Evolutionary conservation across 2,329 filamentous ascomycete genomes (phyloP), one percentile per base, ranked within the genome.

Genomic region (Alternaria gaisen): DNA sequence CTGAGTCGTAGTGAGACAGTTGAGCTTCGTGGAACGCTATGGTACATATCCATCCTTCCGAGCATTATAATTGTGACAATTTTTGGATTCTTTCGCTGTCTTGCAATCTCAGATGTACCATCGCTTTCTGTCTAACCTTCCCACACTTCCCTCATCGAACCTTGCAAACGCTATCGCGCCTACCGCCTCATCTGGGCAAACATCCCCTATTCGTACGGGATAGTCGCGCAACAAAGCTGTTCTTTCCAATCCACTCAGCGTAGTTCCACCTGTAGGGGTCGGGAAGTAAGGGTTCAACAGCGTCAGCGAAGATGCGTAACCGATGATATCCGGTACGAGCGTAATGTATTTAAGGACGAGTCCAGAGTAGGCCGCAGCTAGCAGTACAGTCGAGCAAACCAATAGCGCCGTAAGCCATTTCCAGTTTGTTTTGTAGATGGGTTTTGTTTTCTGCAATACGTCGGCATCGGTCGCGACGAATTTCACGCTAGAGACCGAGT

Each of bases 261-360:
- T 60, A 12, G 52, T 51, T 30, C 57, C 57, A n/a, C 57, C 52
- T 3, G 57, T 60, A 8, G 57, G 57, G 5, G 38, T 56, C 5
- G 44, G 57, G 8, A 56, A 16, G 16, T 60, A 60, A 10, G 57
- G 57, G 7, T 60, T 60, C 44, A 56, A 30, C 16, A 60, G 30
- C n/a, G 57, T 56, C 12, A 60, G 44, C 67, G 73, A 53, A 66
- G 74, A 56, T 67, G 54, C 52, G 72, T 46, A 46, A 70, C 71
- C 55, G 71, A 53, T 28, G 63, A 70, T 16, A 64, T 71, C 22
- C 67, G 48, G 72, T 7, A 68, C 74, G 1, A 73, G 59, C 3
- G 73, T 75, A 2, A 69, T 67, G 43, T 75, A 73, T 42, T 72
- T 74, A 2, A 76, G 59, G 4, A 73, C 43, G 1, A 75, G 57